Conservation (phyloP, 352 stramenopile genomes). For the Detonula confervacea region DNA sequence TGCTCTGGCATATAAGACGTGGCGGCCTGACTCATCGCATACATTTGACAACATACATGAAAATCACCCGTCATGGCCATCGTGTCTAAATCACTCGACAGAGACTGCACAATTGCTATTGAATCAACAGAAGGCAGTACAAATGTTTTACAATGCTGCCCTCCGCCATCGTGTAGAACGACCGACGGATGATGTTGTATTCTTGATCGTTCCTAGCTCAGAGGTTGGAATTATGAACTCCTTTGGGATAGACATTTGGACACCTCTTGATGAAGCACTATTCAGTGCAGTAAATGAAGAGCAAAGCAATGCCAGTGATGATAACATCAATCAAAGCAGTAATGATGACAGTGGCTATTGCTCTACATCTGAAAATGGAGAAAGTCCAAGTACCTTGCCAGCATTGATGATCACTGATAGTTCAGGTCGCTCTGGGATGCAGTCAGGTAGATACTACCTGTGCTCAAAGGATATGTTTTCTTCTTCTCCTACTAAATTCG, state of each 20-base stretch:
- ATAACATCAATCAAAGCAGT: conserved; percentile 13
- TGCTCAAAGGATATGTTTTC: conserved; percentile 46
- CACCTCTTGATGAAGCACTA: conserved; percentile 58
- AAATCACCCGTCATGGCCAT: conserved; percentile 32
- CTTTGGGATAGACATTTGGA: conserved; percentile 82
- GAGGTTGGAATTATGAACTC: conserved; percentile 70
- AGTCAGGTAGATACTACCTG: conserved; percentile 51
- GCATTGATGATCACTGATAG: conserved; percentile 62
- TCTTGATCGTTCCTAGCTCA: conserved; percentile 73
- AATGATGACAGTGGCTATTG: conserved; percentile 25
- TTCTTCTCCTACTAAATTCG: conserved; percentile 5
- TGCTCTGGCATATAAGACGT: conserved; percentile 29
- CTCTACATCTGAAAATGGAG: conserved; percentile 3
- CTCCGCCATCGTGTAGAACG: conserved; percentile 30
- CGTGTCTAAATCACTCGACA: conserved; percentile 33
- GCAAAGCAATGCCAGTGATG: neutral
- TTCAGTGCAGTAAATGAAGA: conserved; percentile 13
- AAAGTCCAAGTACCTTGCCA: conserved; percentile 45
- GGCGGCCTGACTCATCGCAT: conserved; percentile 4
- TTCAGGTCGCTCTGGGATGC: conserved; percentile 33
- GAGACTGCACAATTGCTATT: conserved; percentile 31
- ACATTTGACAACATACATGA: neutral
- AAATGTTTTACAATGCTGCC: conserved; percentile 54
- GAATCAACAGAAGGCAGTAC: conserved; percentile 38
- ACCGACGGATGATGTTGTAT: conserved; percentile 58